Conservation (phyloP, 768 basidiomycete genomes). For the Hemileccinum rubropunctum region DNA sequence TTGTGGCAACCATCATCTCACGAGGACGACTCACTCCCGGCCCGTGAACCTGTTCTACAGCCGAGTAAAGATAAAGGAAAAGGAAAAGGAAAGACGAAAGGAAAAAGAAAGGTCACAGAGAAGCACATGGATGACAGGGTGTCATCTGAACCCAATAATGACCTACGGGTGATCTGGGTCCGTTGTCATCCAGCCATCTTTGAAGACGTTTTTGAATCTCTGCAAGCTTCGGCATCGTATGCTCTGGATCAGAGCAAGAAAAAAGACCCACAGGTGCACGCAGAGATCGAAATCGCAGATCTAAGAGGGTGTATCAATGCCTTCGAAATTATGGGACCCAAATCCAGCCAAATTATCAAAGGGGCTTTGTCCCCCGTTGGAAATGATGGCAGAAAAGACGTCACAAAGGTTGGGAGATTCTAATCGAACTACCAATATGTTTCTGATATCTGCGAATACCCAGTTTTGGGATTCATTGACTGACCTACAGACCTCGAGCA, state of each 20-base stretch:
- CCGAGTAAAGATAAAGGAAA: conserved; percentile 15
- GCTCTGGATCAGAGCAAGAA: conserved; percentile 40
- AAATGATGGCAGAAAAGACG: conserved; percentile 50
- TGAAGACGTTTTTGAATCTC: conserved; percentile 48
- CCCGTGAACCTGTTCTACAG: not conserved
- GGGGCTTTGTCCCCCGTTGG: conserved; percentile 54
- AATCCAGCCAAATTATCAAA: conserved; percentile 69
- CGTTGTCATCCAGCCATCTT: conserved; percentile 76
- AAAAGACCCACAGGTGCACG: conserved; percentile 17
- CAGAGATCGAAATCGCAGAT: conserved; percentile 65
- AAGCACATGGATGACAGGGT: conserved; percentile 27
- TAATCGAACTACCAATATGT: not conserved
- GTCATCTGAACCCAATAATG: conserved; percentile 3
- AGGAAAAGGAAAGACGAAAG: conserved; percentile 8
- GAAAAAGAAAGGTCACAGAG: conserved; percentile 32
- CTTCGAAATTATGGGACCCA: conserved; percentile 91
- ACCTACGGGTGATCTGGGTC: conserved; percentile 62
- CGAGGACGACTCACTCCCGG: not conserved
- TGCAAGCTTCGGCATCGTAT: conserved; percentile 51
- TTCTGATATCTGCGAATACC: not conserved
- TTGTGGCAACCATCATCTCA: conserved; percentile 60
- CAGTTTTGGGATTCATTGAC: conserved; percentile 57
- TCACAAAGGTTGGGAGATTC: conserved; percentile 47
- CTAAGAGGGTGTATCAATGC: conserved; percentile 67
- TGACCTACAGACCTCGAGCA: conserved; percentile 60